Evolutionary conservation across 805 yeast genomes (phyloP).

Genomic region (Zygosaccharomyces bisporus): DNA sequence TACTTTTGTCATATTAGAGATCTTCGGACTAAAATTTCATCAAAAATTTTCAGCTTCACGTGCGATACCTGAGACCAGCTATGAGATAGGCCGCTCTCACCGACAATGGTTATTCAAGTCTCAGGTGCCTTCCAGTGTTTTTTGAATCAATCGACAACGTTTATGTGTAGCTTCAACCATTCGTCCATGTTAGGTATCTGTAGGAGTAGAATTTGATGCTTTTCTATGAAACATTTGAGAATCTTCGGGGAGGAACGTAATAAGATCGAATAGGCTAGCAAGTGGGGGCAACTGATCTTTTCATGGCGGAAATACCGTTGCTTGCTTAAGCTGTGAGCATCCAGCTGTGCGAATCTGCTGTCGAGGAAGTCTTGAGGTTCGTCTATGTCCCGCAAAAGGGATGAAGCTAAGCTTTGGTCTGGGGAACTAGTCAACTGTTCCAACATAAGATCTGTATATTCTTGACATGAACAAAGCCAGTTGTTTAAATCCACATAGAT

Average conservation of each 20-base stretch:
- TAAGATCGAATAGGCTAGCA: constrained; percentile 32
- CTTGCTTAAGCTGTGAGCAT: constrained; percentile 25
- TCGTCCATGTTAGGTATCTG: constrained; percentile 32
- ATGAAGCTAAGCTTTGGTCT: constrained; percentile 5
- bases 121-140: background rate
- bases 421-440: constrained; percentile 10
- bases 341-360: constrained; percentile 31
- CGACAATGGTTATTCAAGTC: background rate
- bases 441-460: constrained; percentile 25
- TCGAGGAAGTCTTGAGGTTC: constrained; percentile 24
- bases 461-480: constrained; percentile 37
- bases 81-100: background rate
- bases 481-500: constrained; percentile 30
- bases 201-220: constrained; percentile 25
- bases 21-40: background rate
- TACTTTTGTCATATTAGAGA: background rate
- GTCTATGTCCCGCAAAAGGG: constrained; percentile 18
- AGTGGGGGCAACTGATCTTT: constrained; percentile 33
- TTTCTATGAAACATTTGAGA: constrained; percentile 24
- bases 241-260: constrained; percentile 21
- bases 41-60: constrained; percentile 7
- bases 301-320: constrained; percentile 27
- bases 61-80: background rate
- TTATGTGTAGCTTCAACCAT: constrained; percentile 36
- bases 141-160: constrained; percentile 22